Evolutionary conservation across 164 flowering plant species (phyloP), one percentile per base, ranked within the genome.

Genomic region (Nymphaea colorata): DNA sequence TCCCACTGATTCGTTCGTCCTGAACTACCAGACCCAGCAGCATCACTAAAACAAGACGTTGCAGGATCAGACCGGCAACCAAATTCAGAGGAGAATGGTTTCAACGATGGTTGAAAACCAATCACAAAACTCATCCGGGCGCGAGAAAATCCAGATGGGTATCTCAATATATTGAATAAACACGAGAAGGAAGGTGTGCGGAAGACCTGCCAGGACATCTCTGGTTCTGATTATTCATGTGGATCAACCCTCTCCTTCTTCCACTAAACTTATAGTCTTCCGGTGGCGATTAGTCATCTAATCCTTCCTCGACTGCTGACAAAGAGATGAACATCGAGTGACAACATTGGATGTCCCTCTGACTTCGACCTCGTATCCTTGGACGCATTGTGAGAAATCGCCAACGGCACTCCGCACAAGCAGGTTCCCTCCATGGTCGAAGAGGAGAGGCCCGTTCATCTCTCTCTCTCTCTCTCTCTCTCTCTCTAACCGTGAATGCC

Each of bases 81-180:
- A 36, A 78, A 65, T 75, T 66, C n/a, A 5, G 83, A 82, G 41
- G 79, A 73, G 68, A 81, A 47, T 14, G 55, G 79, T 36, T 59
- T 51, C 66, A 63, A 72, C 44, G 63, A 69, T 70, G 61, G 76
- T 70, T 5, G 74, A 73, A 61, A 63, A 67, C 72, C 79, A 73
- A 73, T 41, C 41, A 59, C 8, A 59, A 66, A 45, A 57, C 4
- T 61, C 62, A 43, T 64, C 64, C 64, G 65, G 42, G 15, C 42
- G 43, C 74, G 65, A 68, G 62, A 74, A 68, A 71, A 59, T 43
- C 61, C 70, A 67, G 66, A 74, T 67, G 73, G 68, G 68, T 72
- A 66, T 74, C 66, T 76, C 61, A 77, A 68, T 64, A 71, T 69
- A 64, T 76, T 78, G 36, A 61, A 61, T 11, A 61, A 61, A n/a